Evolutionary conservation across 805 yeast species (phyloP), one percentile per base, ranked within the genome.

Genomic region (Suhomyces pyralidae): DNA sequence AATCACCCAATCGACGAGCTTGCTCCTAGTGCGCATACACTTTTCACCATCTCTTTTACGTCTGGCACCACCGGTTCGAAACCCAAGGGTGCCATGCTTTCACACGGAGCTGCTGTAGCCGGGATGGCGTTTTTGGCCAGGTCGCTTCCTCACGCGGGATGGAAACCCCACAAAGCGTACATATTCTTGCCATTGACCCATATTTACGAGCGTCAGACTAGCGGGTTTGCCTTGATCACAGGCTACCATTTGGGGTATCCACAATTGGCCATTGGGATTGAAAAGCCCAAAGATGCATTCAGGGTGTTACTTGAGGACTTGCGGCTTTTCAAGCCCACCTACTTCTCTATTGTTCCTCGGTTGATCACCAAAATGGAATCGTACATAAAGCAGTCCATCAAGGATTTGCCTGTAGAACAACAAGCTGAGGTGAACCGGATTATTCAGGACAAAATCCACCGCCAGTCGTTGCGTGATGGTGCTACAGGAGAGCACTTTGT

Each of bases 31-130:
- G 80, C 84, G 1, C 77, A 80, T 14, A 63, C 69, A 2, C 40
- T 61, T 9, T 83, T 81, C 63, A 84, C 91, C 15, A 80, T 86
- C 46, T 81, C 86, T 7, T 86, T 85, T 64, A 86, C 92, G 2
- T 83, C 89, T 0, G 92, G 92, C 30, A 86, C 92, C 2, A 85
- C 91, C 1, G 90, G 90, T 15, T 67, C 78, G 15, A 57, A 57
- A 34, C 92, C 92, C 46, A 86, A 86, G 67, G 92, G 92, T 50
- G 91, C 83, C 15, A 80, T 78, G 20, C 61, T 77, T 48, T 71
- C 80, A 7, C 90, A 86, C 48, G 68, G 70, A 9, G 78, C 78
- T 61, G 74, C 80, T 9, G 71, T 78, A 10, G 77, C 87, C 2
- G 76, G 79, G 1, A 68, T 77, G 40, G 64, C 77, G 0, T 20